Evolutionary conservation across 352 stramenopile species (phyloP), one percentile per base, ranked within the genome.

Genomic region (Thalassiosira ordinaria): DNA sequence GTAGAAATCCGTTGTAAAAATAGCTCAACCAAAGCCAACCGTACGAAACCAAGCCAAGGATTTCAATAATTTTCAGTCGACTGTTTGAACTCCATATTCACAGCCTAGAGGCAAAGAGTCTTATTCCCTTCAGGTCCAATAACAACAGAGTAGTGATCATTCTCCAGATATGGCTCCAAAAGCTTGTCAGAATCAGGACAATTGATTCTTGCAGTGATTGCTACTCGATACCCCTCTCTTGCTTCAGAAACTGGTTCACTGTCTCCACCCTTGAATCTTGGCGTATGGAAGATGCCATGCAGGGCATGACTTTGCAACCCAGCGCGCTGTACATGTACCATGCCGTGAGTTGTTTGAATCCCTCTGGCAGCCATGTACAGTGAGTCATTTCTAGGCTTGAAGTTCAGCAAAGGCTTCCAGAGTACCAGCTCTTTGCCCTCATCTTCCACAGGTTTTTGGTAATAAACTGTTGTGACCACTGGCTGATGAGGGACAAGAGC

Each of bases 271-370:
- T 51, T 11, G 46, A 53, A 74, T 16, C 55, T 33, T 18, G 67
- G 56, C n/a, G 67, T 69, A 18, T 60, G 67, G 44, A 76, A 76
- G 29, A 76, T 69, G 13, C 67, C 67, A 76, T 76, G 67, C 33
- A 63, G 39, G 8, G 67, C 29, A 18, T 59, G 24, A 26, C 41
- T 62, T 35, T 76, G 67, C 11, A 76, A 35, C 8, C 67, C 67
- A 56, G 67, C 67, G 16, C 20, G 31, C 33, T 76, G 56, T 8
- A 69, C 49, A 16, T 76, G 56, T 4, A 76, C 44, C 56, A 76
- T 76, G n/a, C 67, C 67, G 29, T 76, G 67, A 56, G 26, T 52
- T 8, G 56, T 76, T 56, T 52, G 27, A n/a, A 76, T 52, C 0
- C 55, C 57, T 62, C 67, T 55, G 33, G 67, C 67, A 55, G 67